These are phyloP conservation scores for Penicillium arizonense DNA, from an alignment of 495 filamentous ascomycete species.

Conservation along the genomic window DNA sequence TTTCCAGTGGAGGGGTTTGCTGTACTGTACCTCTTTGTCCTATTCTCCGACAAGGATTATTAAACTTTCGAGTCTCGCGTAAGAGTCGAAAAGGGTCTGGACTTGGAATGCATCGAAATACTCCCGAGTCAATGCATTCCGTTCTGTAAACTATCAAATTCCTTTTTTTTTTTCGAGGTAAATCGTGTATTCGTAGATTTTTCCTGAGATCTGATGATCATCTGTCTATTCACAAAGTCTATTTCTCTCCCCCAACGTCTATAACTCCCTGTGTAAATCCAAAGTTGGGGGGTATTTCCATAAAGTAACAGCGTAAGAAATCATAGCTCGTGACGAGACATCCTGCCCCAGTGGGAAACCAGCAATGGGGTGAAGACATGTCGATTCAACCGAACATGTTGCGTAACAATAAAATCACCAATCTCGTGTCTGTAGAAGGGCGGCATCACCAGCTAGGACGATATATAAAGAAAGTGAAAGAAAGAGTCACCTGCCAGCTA, in stretches of 20 bases:
- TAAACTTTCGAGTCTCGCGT: too few species aligned
- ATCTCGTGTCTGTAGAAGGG: constrained; percentile 10
- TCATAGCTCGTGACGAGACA: constrained; percentile 31
- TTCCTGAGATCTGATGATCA: constrained; percentile 5
- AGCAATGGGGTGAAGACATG: constrained; percentile 17
- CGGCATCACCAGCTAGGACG: constrained; percentile 17
- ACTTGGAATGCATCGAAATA: too few species aligned
- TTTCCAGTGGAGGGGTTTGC: neutral
- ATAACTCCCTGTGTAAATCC: constrained; percentile 9
- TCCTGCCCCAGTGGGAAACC: constrained; percentile 21
- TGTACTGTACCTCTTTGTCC: too few species aligned
- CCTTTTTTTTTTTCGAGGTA: neutral
- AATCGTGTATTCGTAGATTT: neutral
- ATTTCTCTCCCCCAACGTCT: constrained; percentile 12
- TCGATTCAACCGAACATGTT: constrained; percentile 35
- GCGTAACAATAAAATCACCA: constrained; percentile 11
- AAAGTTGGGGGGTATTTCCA: constrained; percentile 22
- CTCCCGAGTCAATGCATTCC: too few species aligned
- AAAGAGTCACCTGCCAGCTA: constrained; percentile 15
- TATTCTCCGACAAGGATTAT: too few species aligned
- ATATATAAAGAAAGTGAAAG: constrained; percentile 14
- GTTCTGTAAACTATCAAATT: too few species aligned
- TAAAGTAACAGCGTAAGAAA: constrained; percentile 16
- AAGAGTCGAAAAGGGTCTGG: too few species aligned
- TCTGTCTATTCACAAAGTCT: constrained; percentile 17